Conservation (phyloP, 2,329 filamentous ascomycete genomes). For the Volutella citrinella region DNA sequence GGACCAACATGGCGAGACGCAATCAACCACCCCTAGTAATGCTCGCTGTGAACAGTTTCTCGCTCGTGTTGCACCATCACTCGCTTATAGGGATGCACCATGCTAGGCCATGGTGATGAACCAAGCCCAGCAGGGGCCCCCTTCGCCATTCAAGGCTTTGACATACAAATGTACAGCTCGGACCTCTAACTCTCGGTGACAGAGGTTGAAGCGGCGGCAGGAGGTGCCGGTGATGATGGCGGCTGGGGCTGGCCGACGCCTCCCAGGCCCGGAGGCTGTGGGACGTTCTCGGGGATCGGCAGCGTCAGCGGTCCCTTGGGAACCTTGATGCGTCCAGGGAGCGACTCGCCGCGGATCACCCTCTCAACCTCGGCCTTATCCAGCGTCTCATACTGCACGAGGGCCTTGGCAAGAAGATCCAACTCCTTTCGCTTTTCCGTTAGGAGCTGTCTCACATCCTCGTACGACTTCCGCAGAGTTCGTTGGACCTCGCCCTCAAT, state of each 20-base stretch:
- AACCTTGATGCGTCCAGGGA: conserved; percentile 61
- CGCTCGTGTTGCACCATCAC: conserved; percentile 14
- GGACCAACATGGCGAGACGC: conserved; percentile 10
- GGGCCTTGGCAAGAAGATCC: conserved; percentile 80
- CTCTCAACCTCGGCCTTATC: conserved; percentile 86
- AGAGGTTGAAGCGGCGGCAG: conserved; percentile 28
- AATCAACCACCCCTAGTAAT: conserved; percentile 14
- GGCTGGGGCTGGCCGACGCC: conserved; percentile 32
- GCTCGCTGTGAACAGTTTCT: conserved; percentile 15
- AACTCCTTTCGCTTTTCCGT: conserved; percentile 76
- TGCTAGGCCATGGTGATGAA: too few relatives aligned
- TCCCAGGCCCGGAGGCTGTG: conserved; percentile 33
- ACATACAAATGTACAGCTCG: conserved; percentile 3
- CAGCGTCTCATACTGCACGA: conserved; percentile 93
- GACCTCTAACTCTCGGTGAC: conserved; percentile 20
- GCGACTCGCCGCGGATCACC: conserved; percentile 81
- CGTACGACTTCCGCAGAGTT: conserved; percentile 76
- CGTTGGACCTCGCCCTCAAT: conserved; percentile 89
- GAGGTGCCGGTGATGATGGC: conserved; percentile 32
- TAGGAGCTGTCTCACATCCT: conserved; percentile 69
- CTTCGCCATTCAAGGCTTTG: conserved; percentile 4
- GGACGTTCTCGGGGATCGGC: conserved; percentile 34
- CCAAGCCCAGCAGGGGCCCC: conserved; percentile 6
- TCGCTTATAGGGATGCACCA: conserved; percentile 10
- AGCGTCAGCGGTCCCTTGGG: conserved; percentile 48